phyloP scores from a whole-genome alignment of 257 asterid genomes.

The Gentiana straminea region DNA sequence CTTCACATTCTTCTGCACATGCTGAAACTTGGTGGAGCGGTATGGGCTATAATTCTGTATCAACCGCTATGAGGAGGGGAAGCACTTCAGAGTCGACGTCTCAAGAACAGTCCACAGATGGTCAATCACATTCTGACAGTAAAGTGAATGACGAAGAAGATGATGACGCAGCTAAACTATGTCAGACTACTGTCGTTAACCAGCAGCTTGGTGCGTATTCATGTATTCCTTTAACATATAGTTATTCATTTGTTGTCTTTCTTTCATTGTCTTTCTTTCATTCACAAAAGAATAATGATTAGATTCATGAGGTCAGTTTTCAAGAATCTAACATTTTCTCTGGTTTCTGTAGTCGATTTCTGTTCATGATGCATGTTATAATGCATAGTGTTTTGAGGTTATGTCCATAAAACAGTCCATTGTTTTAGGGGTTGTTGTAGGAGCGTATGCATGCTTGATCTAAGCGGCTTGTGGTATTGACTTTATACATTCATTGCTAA shows the following conservation, averaged over 20 bases:
- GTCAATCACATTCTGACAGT: slow-evolving; percentile 60
- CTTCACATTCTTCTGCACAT: slow-evolving; percentile 22
- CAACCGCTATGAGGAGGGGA: slow-evolving; percentile 37
- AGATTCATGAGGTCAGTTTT: no score
- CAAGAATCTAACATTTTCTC: no score
- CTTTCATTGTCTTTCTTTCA: no score
- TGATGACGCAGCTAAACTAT: slow-evolving; percentile 32
- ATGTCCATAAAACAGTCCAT: no score
- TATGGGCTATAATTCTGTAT: slow-evolving; percentile 30
- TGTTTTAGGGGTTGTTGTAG: no score
- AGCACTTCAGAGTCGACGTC: slow-evolving; percentile 68
- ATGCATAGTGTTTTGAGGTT: no score
- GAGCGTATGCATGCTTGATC: no score
- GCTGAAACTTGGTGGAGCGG: slow-evolving; percentile 51
- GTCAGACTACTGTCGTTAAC: slow-evolving; percentile 23
- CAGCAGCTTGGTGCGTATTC: slow-evolving; percentile 37
- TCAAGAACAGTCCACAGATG: slow-evolving; percentile 55
- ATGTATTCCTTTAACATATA: no score
- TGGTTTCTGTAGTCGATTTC: no score
- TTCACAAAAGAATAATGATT: no score
- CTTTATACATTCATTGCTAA: slow-evolving; percentile 6
- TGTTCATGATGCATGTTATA: no score
- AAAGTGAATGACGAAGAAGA: slow-evolving; percentile 50
- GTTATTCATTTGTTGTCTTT: no score
- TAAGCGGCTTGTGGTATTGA: neutral